These are phyloP conservation scores for Rhizopus stolonifer DNA, from an alignment of 371 early-diverging fungal species.

Conservation along the genomic window DNA sequence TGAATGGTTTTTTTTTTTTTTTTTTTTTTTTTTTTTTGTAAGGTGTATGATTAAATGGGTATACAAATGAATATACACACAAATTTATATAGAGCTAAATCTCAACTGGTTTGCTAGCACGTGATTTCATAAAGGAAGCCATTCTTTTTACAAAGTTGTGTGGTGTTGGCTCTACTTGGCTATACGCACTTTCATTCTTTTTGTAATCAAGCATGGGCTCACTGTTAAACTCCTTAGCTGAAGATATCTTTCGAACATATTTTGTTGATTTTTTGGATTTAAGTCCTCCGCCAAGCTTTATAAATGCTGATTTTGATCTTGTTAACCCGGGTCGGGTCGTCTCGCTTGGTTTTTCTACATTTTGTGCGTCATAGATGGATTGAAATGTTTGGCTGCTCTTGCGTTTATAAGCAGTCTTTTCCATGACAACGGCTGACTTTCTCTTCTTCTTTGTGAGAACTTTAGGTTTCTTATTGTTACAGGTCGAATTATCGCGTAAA, in stretches of 20 bases:
- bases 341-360: too few relatives aligned
- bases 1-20: neutral
- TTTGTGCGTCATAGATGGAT: neutral
- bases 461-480: neutral
- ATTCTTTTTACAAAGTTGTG: slow-evolving; percentile 41
- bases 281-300: slow-evolving; percentile 36
- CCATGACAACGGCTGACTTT: slow-evolving; percentile 33
- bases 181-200: neutral
- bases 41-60: slow-evolving; percentile 2
- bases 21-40: too few relatives aligned
- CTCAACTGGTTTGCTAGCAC: slow-evolving; percentile 18
- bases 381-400: slow-evolving; percentile 21
- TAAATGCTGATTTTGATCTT: slow-evolving; percentile 27
- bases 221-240: slow-evolving; percentile 14
- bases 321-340: slow-evolving; percentile 3
- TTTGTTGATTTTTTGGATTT: slow-evolving; percentile 16
- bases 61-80: neutral
- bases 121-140: slow-evolving; percentile 33
- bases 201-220: neutral
- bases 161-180: neutral
- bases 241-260: slow-evolving; percentile 21
- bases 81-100: neutral
- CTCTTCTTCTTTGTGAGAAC: slow-evolving; percentile 32
- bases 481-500: neutral
- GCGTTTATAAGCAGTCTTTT: slow-evolving; percentile 34